Evolutionary conservation across 768 basidiomycete species (phyloP).

Genomic region (Phallus indusiatus): DNA sequence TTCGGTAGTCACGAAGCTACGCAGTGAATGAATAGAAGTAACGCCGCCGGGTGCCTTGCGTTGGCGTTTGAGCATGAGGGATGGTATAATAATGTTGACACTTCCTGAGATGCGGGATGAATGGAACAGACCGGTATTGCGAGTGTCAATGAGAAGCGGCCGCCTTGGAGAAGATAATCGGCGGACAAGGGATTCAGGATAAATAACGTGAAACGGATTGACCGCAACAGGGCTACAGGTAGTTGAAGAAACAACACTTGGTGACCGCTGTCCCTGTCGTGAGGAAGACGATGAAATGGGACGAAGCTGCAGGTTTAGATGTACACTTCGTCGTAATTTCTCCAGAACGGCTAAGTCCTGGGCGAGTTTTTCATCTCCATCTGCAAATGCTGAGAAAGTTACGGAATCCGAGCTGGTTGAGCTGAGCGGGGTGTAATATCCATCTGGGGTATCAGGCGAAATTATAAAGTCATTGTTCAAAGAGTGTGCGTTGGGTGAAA

Average conservation of each 20-base stretch:
- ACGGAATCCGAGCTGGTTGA: neutral
- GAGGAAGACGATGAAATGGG: constrained; percentile 56
- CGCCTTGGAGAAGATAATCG: constrained; percentile 39
- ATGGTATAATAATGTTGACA: constrained; percentile 82
- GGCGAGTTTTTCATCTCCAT: constrained; percentile 47
- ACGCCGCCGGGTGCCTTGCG: constrained; percentile 62
- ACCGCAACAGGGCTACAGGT: constrained; percentile 4
- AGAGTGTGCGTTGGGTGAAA: neutral
- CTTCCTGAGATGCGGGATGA: constrained; percentile 56
- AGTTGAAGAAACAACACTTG: neutral
- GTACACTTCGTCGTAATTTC: constrained; percentile 58
- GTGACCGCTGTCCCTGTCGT: constrained; percentile 18
- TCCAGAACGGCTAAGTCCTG: constrained; percentile 62
- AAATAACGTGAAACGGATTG: constrained; percentile 23
- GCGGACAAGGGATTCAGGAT: constrained; percentile 36
- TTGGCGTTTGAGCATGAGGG: constrained; percentile 81
- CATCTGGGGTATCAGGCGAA: constrained; percentile 6
- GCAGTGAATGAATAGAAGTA: constrained; percentile 55
- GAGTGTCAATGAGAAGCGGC: constrained; percentile 76
- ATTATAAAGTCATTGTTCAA: constrained; percentile 3
- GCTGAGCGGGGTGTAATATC: constrained; percentile 7
- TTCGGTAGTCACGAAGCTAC: constrained; percentile 77
- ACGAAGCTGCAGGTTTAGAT: constrained; percentile 67
- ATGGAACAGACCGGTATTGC: constrained; percentile 57
- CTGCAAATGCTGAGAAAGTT: constrained; percentile 6